Percentiles rank a stretch among this genome's conserved stretches.
phyloP scores from a whole-genome alignment of 192 early-diverging fungal genomes.

The Coemansia sp. region DNA sequence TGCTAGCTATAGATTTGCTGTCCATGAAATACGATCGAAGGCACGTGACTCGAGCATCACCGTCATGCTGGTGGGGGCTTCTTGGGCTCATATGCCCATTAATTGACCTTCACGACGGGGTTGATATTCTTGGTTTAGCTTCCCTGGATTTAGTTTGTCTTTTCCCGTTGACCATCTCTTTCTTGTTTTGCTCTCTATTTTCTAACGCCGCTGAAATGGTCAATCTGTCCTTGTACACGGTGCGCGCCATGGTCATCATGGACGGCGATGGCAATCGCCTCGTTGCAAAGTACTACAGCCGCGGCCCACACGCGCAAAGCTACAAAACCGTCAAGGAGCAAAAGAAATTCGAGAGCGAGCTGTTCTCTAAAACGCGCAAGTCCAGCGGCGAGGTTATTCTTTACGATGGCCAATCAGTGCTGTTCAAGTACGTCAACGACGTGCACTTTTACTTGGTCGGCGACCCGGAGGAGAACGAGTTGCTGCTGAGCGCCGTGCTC shows the following conservation, averaged over 20 bases:
- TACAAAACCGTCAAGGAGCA: conserved; percentile 74
- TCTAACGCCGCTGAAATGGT: conserved; percentile 54
- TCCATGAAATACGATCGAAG: not conserved
- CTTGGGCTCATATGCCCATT: too few species aligned
- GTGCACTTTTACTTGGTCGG: conserved; percentile 93
- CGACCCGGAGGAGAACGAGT: conserved; percentile 91
- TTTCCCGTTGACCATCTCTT: not conserved
- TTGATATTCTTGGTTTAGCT: too few species aligned
- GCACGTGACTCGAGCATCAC: too few species aligned
- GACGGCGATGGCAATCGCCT: conserved; percentile 93
- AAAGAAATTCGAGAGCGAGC: conserved; percentile 86
- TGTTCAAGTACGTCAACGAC: conserved; percentile 86
- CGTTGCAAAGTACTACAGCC: conserved; percentile 89
- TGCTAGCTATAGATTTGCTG: conserved; percentile 50
- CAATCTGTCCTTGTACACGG: conserved; percentile 84
- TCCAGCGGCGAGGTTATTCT: conserved; percentile 85
- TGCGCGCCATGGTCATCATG: conserved; percentile 88
- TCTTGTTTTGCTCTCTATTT: not conserved
- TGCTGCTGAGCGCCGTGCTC: conserved; percentile 80
- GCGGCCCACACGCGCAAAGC: conserved; percentile 22
- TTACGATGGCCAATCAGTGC: conserved; percentile 89
- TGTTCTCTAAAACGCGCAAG: conserved; percentile 93
- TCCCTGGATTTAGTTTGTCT: too few species aligned
- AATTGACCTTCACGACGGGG: too few species aligned
- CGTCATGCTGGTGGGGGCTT: too few species aligned